Conservation (phyloP, 306 rosid species). For the Pueraria montana region DNA sequence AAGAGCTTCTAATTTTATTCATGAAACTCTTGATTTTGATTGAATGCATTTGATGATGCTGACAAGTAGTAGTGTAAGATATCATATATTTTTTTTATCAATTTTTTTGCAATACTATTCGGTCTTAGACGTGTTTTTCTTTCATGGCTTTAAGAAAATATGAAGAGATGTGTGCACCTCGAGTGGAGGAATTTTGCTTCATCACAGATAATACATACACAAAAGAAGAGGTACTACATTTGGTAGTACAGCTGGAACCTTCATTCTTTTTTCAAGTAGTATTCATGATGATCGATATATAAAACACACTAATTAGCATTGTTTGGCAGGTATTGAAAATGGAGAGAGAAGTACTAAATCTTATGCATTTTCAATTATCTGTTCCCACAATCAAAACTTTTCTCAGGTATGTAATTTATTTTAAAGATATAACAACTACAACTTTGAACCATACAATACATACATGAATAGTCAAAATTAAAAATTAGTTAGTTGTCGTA, state of each 20-base stretch:
- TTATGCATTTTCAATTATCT: conserved; percentile 74
- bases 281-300: not conserved
- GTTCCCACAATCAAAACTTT: conserved; percentile 90
- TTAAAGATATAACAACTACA: no score
- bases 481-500: not conserved
- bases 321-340: conserved; percentile 70
- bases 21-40: conserved; percentile 24
- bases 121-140: conserved; percentile 43
- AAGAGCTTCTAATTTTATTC: not conserved
- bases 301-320: conserved; percentile 26
- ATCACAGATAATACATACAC: conserved; percentile 90
- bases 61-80: not conserved
- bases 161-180: conserved; percentile 88
- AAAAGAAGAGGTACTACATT: conserved; percentile 70
- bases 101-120: not conserved
- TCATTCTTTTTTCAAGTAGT: not conserved
- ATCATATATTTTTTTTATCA: conserved; percentile 5
- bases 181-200: conserved; percentile 82
- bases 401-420: conserved; percentile 63
- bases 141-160: conserved; percentile 70
- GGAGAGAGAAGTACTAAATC: conserved; percentile 81
- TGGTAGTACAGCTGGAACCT: conserved; percentile 34
- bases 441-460: no score
- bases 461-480: no score
- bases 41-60: conserved; percentile 27